These are phyloP conservation scores for Daldinia concentrica DNA, from an alignment of 495 filamentous ascomycete genomes.

Conservation along the genomic window DNA sequence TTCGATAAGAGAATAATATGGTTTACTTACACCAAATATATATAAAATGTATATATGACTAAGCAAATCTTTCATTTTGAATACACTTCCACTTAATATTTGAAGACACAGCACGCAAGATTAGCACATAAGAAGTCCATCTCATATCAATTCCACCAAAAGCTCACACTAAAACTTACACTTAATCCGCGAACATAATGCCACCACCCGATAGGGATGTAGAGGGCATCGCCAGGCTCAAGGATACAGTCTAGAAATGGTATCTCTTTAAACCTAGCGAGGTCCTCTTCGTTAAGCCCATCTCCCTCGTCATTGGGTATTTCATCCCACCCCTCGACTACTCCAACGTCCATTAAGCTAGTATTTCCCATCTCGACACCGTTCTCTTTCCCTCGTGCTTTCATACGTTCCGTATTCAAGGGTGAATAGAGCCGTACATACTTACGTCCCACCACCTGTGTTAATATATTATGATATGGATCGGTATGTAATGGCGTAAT, in stretches of 20 bases:
- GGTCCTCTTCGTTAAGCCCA: conserved; percentile 15
- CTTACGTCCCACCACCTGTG: conserved; percentile 90
- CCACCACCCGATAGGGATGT: conserved; percentile 98
- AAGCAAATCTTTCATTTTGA: not conserved
- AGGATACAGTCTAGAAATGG: conserved; percentile 82
- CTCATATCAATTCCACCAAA: conserved; percentile 83
- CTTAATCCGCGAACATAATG: conserved; percentile 91
- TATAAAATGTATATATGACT: not conserved
- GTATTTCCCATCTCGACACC: conserved; percentile 96
- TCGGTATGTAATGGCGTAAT: conserved; percentile 95
- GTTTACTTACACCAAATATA: conserved; percentile 20
- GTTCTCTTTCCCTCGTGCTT: conserved; percentile 70
- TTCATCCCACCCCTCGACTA: conserved; percentile 63
- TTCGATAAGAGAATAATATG: not conserved
- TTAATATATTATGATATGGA: conserved; percentile 91
- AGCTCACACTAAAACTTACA: conserved; percentile 94
- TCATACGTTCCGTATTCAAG: conserved; percentile 63
- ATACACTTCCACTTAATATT: not conserved
- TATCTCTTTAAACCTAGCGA: conserved; percentile 62
- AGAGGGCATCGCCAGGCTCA: conserved; percentile 82
- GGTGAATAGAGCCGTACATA: conserved; percentile 90
- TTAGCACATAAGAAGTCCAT: not conserved
- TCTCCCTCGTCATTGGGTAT: conserved; percentile 24
- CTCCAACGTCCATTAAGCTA: conserved; percentile 74
- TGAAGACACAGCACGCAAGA: not conserved